Evolutionary conservation across 2,329 filamentous ascomycete species (phyloP), one percentile per base, ranked within the genome.

Genomic region (Dichotomopilus funicola): DNA sequence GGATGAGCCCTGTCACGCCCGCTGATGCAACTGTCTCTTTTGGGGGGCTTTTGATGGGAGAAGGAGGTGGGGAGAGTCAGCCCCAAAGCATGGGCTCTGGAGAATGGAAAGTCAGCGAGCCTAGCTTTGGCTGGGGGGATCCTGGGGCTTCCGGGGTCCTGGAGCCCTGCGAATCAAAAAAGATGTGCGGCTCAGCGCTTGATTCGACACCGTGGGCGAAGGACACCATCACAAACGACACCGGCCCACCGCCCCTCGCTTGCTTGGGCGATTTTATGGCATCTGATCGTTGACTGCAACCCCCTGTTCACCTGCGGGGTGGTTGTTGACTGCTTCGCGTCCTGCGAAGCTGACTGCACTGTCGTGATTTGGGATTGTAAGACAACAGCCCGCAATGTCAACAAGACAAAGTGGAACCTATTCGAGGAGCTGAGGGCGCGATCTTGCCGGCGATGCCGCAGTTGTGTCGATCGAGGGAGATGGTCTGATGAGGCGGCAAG

Each of bases 171-270:
- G 45, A 31, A 13, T 4, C 31, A 31, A 34, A n/a, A n/a, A 13
- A 27, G 19, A 27, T 27, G 1, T 37, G 42, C 34, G 55, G 54
- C 55, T 53, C 49, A 27, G 44, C 33, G 42, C 9, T 6, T 58
- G 59, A 59, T 59, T 60, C 54, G 58, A 52, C 48, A 53, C 6
- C 12, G 3, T 9, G 33, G 10, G 38, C 33, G 40, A 51, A 33
- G 36, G 48, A 34, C 41, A 12, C 35, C n/a, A 45, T 40, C 55
- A 51, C 38, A 36, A 36, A 37, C 42, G 47, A 52, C 43, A 52
- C 37, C 11, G 45, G 56, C n/a, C 56, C 57, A 55, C 56, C 43
- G 10, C 42, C 35, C 34, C 59, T 61, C 59, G 59, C 59, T 61
- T 56, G 53, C 55, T 45, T 52, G 45, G 37, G 38, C 57, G 52